Percentiles rank a stretch among this genome's conserved stretches.
Evolutionary conservation across 768 basidiomycete genomes (phyloP).

Genomic region (Tulasnella sp.): DNA sequence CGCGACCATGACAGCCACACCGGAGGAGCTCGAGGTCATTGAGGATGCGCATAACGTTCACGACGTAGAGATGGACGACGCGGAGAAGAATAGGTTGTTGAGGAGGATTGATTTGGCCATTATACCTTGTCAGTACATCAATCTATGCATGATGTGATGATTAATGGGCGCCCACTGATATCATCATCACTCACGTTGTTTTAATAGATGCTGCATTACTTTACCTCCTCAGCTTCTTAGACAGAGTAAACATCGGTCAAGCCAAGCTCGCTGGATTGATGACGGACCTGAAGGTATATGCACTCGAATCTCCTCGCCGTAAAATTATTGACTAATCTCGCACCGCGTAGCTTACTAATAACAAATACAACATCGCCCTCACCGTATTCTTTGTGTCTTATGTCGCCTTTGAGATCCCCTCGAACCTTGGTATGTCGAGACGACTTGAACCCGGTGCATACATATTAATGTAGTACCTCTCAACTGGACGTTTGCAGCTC

Average conservation of each 20-base stretch:
- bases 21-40: no score
- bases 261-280: conserved; percentile 20
- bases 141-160: neutral
- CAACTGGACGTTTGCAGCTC: no score
- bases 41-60: no score
- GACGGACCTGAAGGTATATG: conserved; percentile 15
- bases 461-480: neutral
- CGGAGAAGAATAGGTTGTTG: conserved; percentile 19
- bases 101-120: conserved; percentile 18
- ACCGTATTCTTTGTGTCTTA: conserved; percentile 28
- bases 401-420: conserved; percentile 24
- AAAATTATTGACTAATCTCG: no score
- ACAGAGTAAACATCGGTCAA: conserved; percentile 25
- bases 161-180: neutral
- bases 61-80: neutral
- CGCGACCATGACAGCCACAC: no score
- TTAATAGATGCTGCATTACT: neutral
- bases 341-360: conserved; percentile 1
- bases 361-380: neutral
- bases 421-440: conserved; percentile 11
- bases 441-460: conserved; percentile 12
- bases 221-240: conserved; percentile 18
- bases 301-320: no score
- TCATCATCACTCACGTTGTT: no score
- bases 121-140: conserved; percentile 18